A percentile compares a stretch with the other conserved stretches of the same genome.
Evolutionary conservation across 371 early-diverging fungal genomes (phyloP).

Genomic region (Mortierella sp.): DNA sequence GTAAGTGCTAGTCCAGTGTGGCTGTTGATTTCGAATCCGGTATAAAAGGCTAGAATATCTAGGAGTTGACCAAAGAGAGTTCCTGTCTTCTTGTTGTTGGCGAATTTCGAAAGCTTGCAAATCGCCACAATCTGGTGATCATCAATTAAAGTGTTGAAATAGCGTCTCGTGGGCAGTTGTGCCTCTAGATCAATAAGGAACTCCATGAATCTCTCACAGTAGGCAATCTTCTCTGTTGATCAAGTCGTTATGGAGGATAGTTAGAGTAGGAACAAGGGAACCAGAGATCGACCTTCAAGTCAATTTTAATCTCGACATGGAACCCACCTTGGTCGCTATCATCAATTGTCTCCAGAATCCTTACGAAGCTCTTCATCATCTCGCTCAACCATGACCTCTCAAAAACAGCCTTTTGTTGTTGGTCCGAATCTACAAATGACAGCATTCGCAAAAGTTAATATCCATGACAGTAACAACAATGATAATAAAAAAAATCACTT

Average conservation of each 20-base stretch:
- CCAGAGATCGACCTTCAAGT: not conserved
- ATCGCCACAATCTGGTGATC: slow-evolving; percentile 84
- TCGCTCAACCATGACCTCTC: slow-evolving; percentile 71
- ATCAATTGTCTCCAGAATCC: slow-evolving; percentile 65
- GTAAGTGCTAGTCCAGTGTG: slow-evolving; percentile 83
- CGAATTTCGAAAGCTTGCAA: slow-evolving; percentile 68
- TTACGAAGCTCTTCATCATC: slow-evolving; percentile 68
- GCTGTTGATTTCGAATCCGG: slow-evolving; percentile 87
- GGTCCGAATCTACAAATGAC: slow-evolving; percentile 60
- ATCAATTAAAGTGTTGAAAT: slow-evolving; percentile 81
- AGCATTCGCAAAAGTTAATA: not conserved
- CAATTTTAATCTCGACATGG: not conserved
- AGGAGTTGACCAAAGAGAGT: slow-evolving; percentile 71
- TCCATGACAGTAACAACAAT: not conserved
- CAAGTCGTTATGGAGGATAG: not conserved
- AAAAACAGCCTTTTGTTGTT: slow-evolving; percentile 62
- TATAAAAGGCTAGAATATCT: slow-evolving; percentile 73
- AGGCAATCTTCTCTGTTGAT: slow-evolving; percentile 62
- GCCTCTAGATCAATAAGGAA: slow-evolving; percentile 87
- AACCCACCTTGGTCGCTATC: slow-evolving; percentile 55
- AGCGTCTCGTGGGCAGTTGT: slow-evolving; percentile 93
- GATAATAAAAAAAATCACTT: not conserved
- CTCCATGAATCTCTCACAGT: slow-evolving; percentile 84
- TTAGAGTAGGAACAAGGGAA: not conserved
- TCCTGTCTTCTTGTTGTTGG: slow-evolving; percentile 59